These are phyloP conservation scores for Thamnidium elegans DNA, from an alignment of 192 early-diverging fungal species.

Conservation along the genomic window DNA sequence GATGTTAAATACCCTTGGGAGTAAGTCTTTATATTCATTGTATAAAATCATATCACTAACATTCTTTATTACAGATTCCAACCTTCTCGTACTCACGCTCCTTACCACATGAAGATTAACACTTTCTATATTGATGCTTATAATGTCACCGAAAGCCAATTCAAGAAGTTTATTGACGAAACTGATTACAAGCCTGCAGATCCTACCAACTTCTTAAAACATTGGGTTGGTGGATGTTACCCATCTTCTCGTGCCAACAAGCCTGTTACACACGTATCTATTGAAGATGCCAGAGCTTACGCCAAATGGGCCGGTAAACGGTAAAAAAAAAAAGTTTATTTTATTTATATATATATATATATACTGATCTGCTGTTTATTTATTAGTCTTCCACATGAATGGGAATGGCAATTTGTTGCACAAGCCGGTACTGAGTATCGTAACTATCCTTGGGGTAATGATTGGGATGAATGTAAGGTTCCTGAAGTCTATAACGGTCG, in stretches of 20 bases:
- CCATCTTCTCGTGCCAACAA: conserved; percentile 15
- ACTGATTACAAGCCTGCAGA: conserved; percentile 23
- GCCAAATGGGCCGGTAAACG: conserved; percentile 25
- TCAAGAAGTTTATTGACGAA: conserved; percentile 24
- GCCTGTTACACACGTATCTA: conserved; percentile 24
- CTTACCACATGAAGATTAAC: conserved; percentile 20
- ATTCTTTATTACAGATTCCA: too few relatives aligned
- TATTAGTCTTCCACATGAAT: conserved; percentile 25
- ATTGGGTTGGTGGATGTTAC: conserved; percentile 24
- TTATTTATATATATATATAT: not conserved
- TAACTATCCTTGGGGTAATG: conserved; percentile 22
- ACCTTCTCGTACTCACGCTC: conserved; percentile 12
- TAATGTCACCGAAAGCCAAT: conserved; percentile 21
- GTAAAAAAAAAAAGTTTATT: not conserved
- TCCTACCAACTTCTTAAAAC: conserved; percentile 25
- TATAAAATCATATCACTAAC: too few relatives aligned
- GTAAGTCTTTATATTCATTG: too few relatives aligned
- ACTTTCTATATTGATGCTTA: conserved; percentile 25
- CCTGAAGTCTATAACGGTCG: conserved; percentile 22
- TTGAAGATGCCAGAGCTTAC: conserved; percentile 30
- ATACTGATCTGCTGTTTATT: not conserved
- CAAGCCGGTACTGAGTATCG: conserved; percentile 21
- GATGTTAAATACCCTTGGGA: conserved; percentile 28
- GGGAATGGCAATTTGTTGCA: conserved; percentile 31
- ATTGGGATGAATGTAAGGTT: conserved; percentile 14